Evolutionary conservation across 768 basidiomycete genomes (phyloP), one percentile per base, ranked within the genome.

Genomic region (Suillus subalutaceus): DNA sequence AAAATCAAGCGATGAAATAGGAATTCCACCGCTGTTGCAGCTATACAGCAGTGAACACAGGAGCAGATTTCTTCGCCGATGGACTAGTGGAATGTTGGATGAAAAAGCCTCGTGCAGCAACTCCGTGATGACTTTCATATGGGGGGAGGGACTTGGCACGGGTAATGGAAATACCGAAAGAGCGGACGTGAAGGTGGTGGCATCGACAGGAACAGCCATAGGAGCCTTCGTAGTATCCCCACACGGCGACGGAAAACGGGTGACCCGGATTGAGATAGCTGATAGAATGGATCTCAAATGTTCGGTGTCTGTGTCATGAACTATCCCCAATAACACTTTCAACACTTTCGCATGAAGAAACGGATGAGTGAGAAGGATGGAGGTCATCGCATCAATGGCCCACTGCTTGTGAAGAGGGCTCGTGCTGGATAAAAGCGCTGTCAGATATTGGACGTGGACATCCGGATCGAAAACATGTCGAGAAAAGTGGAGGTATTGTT

Each of bases 361-460:
- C 15, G 68, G 67, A 44, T 79, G 72, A 13, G 69, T 71, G 18
- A 74, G 72, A 40, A 86, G 72, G 46, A 81, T 67, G 62, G 68
- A 70, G 16, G 72, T 67, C 57, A 88, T 69, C 64, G 76, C 69
- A 9, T 72, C 62, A 46, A 84, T 76, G 70, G 74, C 73, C n/a
- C 73, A 70, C 6, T 74, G 64, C 15, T 79, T 69, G 50, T 76
- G 74, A 44, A 72, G 70, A 18, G 69, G 52, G 16, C 77, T 73
- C 6, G 66, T 70, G 52, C 69, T 69, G 12, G 73, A 70, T 37
- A 84, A 69, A 38, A 87, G 79, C 0, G 79, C 73, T 30, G 79
- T 72, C 9, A 87, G 75, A 71, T 83, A 88, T 13, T 82, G 77
- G 4, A 83, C 64, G 57, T 88, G 86, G 32, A 85, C 73, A 40